phyloP scores from a whole-genome alignment of 2,329 filamentous ascomycete species.

The Claviceps cyperi region DNA sequence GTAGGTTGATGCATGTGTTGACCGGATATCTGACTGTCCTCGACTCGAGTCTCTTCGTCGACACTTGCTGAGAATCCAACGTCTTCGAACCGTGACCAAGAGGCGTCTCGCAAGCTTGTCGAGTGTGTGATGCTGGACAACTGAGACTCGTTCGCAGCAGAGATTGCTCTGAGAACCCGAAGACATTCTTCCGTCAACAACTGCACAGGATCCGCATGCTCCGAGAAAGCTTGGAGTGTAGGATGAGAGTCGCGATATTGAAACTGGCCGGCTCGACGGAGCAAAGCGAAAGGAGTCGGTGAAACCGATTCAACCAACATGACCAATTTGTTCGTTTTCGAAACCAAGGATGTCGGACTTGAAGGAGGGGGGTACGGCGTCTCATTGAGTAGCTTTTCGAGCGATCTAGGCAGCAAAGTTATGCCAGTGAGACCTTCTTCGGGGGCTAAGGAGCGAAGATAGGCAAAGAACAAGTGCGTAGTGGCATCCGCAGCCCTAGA shows the following conservation, averaged over 20 bases:
- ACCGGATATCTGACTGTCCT: constrained; percentile 41
- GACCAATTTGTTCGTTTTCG: constrained; percentile 72
- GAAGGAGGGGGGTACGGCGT: constrained; percentile 89
- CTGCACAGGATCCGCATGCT: constrained; percentile 76
- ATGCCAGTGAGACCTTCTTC: constrained; percentile 65
- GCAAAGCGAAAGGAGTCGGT: constrained; percentile 78
- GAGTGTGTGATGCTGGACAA: constrained; percentile 56
- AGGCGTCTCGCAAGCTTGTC: constrained; percentile 65
- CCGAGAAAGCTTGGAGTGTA: constrained; percentile 72
- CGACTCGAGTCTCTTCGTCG: constrained; percentile 44
- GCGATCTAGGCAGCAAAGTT: constrained; percentile 71
- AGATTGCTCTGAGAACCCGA: constrained; percentile 78
- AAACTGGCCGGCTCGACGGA: constrained; percentile 86
- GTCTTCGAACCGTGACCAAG: constrained; percentile 94
- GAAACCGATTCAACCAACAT: constrained; percentile 97
- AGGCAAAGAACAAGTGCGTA: constrained; percentile 95
- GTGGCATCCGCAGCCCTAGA: constrained; percentile 80
- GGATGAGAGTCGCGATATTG: constrained; percentile 82
- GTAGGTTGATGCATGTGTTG: constrained; percentile 25
- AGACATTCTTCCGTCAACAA: constrained; percentile 89
- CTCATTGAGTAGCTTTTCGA: constrained; percentile 80
- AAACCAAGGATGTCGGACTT: constrained; percentile 59
- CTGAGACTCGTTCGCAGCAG: constrained; percentile 74
- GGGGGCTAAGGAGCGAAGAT: constrained; percentile 80
- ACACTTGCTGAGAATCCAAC: constrained; percentile 72